These are phyloP conservation scores for Cladobotryum mycophilum DNA, from an alignment of 2,329 filamentous ascomycete genomes.

Conservation along the genomic window DNA sequence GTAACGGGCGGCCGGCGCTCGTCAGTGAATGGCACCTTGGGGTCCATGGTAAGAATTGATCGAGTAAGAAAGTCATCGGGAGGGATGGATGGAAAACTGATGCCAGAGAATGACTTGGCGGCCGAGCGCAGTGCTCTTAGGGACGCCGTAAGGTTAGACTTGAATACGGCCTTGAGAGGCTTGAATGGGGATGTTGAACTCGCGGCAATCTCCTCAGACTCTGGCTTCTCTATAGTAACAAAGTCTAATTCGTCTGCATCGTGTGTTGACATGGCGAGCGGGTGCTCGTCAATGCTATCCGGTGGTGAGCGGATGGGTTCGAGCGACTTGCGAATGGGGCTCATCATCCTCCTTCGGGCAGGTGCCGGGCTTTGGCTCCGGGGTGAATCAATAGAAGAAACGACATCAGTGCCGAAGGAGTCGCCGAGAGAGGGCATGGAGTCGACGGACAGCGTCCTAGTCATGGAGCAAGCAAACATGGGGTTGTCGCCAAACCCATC, in stretches of 20 bases:
- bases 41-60: slow-evolving; percentile 62
- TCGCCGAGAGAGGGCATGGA: slow-evolving; percentile 55
- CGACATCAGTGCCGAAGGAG: slow-evolving; percentile 44
- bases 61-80: slow-evolving; percentile 62
- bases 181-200: slow-evolving; percentile 36
- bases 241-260: slow-evolving; percentile 23
- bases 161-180: slow-evolving; percentile 54
- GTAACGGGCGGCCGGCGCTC: slow-evolving; percentile 58
- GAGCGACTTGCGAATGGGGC: slow-evolving; percentile 40
- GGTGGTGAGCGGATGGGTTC: slow-evolving; percentile 52
- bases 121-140: slow-evolving; percentile 58
- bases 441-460: slow-evolving; percentile 51
- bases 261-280: slow-evolving; percentile 37
- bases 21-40: slow-evolving; percentile 60
- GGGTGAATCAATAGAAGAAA: slow-evolving; percentile 46
- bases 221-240: background rate
- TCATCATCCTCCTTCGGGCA: slow-evolving; percentile 28
- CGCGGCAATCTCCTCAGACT: slow-evolving; percentile 25
- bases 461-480: slow-evolving; percentile 41
- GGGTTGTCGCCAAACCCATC: slow-evolving; percentile 40
- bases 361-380: slow-evolving; percentile 29
- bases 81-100: slow-evolving; percentile 58
- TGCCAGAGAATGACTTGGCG: slow-evolving; percentile 55
- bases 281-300: slow-evolving; percentile 46
- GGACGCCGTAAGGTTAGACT: slow-evolving; percentile 63